These are phyloP conservation scores for Dendrobium huoshanense DNA, from an alignment of 106 monocot species.

Conservation along the genomic window DNA sequence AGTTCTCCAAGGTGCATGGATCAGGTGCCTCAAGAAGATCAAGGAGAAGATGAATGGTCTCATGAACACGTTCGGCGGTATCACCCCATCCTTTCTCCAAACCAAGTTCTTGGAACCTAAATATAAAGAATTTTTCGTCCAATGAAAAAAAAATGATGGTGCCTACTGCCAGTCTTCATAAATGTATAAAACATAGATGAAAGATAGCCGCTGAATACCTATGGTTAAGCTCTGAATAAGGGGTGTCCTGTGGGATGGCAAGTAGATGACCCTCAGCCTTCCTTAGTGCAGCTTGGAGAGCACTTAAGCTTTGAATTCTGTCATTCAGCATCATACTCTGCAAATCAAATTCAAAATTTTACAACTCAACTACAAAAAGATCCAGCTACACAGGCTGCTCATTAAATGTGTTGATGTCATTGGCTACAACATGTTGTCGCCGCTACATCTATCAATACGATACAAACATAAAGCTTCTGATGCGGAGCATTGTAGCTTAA, in stretches of 20 bases:
- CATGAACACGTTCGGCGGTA: conserved; percentile 50
- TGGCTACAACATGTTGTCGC: too few species aligned
- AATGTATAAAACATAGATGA: neutral
- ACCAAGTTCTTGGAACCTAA: conserved; percentile 96
- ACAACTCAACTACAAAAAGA: neutral
- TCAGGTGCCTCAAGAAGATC: conserved; percentile 43
- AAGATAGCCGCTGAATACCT: conserved; percentile 23
- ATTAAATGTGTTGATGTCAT: neutral
- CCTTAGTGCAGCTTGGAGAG: conserved; percentile 59
- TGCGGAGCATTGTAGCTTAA: too few species aligned
- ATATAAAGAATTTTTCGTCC: neutral
- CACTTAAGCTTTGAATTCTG: conserved; percentile 44
- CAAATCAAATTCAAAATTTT: neutral
- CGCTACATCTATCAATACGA: too few species aligned
- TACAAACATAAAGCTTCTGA: too few species aligned
- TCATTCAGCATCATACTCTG: conserved; percentile 85
- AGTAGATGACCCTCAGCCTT: conserved; percentile 81
- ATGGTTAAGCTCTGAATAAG: conserved; percentile 76
- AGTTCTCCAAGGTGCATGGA: conserved; percentile 76
- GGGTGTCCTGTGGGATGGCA: conserved; percentile 47
- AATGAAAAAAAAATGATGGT: neutral
- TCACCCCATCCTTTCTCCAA: conserved; percentile 99
- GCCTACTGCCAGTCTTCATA: neutral
- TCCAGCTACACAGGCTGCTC: neutral
- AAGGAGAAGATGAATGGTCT: conserved; percentile 63